Evolutionary conservation across 1,284 basidiomycete genomes (phyloP).

Genomic region (Waitea zeae): DNA sequence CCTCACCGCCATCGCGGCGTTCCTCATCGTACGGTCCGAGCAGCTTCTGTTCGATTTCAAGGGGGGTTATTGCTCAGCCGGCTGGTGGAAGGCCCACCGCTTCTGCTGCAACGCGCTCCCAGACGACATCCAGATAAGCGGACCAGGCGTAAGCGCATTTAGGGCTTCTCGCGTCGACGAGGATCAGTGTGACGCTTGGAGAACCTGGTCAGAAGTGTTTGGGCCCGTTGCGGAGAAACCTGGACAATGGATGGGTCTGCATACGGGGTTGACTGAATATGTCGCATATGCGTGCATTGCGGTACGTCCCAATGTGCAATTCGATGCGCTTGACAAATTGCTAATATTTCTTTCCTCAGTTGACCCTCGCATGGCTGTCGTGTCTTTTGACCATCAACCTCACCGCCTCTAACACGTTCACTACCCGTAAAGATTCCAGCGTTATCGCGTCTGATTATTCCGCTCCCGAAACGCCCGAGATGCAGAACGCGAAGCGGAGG

Average conservation of each 20-base stretch:
- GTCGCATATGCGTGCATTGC: constrained; percentile 62
- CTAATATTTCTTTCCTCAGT: constrained; percentile 21
- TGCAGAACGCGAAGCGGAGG: constrained; percentile 25
- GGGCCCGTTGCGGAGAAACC: constrained; percentile 11
- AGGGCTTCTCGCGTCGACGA: constrained; percentile 12
- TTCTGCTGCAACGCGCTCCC: constrained; percentile 57
- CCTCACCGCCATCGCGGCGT: constrained; percentile 73
- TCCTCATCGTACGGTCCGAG: constrained; percentile 75
- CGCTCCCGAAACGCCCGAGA: constrained; percentile 27
- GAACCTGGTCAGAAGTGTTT: constrained; percentile 48
- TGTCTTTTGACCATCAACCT: constrained; percentile 74
- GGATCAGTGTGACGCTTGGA: constrained; percentile 54
- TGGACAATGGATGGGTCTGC: constrained; percentile 10
- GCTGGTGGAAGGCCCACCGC: constrained; percentile 61
- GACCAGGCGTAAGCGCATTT: constrained; percentile 1
- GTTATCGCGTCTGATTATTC: too few species aligned
- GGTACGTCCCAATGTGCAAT: constrained; percentile 25
- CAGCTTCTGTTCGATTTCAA: constrained; percentile 90
- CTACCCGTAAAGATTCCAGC: constrained; percentile 76
- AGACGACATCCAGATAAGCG: constrained; percentile 10
- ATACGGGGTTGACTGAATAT: constrained; percentile 44
- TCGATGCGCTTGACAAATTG: constrained; percentile 1
- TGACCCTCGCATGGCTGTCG: constrained; percentile 55
- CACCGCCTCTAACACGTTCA: constrained; percentile 76
- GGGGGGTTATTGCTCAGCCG: constrained; percentile 67